phyloP scores from a whole-genome alignment of 2,329 filamentous ascomycete species.

The Lomentospora prolificans region DNA sequence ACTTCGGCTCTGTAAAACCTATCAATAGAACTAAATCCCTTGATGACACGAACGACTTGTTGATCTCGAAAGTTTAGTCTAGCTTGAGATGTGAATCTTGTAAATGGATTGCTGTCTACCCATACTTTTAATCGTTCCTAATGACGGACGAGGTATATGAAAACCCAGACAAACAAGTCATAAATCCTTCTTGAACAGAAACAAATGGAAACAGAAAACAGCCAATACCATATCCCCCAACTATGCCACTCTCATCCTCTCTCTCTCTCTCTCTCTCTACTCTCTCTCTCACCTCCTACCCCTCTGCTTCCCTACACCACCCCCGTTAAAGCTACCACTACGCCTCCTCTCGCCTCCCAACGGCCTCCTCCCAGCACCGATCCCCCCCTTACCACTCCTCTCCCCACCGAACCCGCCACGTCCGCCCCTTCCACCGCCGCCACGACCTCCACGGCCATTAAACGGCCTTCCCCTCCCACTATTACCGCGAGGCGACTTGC shows the following conservation, averaged over 20 bases:
- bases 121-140: background rate
- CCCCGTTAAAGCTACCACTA: constrained; percentile 15
- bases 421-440: constrained; percentile 16
- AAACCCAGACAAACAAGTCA: background rate
- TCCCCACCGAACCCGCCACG: constrained; percentile 26
- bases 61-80: too few species aligned
- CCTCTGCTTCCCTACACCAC: constrained; percentile 1
- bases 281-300: background rate
- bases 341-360: constrained; percentile 40
- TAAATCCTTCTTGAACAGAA: too few species aligned
- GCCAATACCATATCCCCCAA: too few species aligned
- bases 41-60: too few species aligned
- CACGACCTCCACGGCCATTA: constrained; percentile 18
- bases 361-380: constrained; percentile 35
- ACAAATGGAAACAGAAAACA: too few species aligned
- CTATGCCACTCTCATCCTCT: too few species aligned
- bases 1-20: background rate
- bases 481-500: constrained; percentile 17
- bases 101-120: background rate
- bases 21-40: too few species aligned
- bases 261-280: too few species aligned
- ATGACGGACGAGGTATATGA: background rate
- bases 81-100: background rate
- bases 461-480: constrained; percentile 14
- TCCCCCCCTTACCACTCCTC: constrained; percentile 36